phyloP scores from a whole-genome alignment of 2,329 filamentous ascomycete genomes.

The Fusarium nodosum region DNA sequence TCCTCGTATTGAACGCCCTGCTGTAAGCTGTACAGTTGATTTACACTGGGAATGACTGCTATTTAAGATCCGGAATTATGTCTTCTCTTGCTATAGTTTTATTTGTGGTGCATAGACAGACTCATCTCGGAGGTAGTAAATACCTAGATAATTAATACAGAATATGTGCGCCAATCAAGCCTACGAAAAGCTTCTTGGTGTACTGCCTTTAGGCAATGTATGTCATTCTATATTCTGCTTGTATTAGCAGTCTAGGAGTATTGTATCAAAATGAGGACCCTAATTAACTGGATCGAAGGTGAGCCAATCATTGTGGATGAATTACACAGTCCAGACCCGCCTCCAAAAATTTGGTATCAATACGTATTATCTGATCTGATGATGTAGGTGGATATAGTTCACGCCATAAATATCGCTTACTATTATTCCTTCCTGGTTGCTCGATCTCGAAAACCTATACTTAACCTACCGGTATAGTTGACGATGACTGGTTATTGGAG shows the following conservation, averaged over 20 bases:
- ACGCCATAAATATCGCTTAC: not conserved
- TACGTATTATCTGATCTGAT: not conserved
- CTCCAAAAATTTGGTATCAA: not conserved
- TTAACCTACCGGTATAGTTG: not conserved
- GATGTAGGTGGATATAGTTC: not conserved
- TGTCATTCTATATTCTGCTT: not conserved
- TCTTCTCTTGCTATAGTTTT: not conserved
- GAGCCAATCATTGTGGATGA: slow-evolving; percentile 9
- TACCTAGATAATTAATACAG: not conserved
- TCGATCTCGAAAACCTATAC: not conserved
- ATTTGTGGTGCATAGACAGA: not conserved
- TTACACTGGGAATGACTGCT: not conserved
- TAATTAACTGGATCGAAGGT: not conserved
- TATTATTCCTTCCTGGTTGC: not conserved
- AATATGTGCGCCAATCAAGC: not conserved
- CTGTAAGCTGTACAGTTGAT: not conserved
- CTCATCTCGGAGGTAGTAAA: not conserved
- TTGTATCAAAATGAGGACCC: not conserved
- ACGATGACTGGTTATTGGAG: not conserved
- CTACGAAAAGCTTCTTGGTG: not conserved
- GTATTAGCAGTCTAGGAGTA: not conserved
- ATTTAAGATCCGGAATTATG: not conserved
- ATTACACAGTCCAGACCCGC: slow-evolving; percentile 14
- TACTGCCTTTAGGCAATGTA: not conserved
- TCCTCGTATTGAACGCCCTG: not conserved